Evolutionary conservation across 2,329 filamentous ascomycete species (phyloP).

Genomic region (Arthrobotrys musiformis): DNA sequence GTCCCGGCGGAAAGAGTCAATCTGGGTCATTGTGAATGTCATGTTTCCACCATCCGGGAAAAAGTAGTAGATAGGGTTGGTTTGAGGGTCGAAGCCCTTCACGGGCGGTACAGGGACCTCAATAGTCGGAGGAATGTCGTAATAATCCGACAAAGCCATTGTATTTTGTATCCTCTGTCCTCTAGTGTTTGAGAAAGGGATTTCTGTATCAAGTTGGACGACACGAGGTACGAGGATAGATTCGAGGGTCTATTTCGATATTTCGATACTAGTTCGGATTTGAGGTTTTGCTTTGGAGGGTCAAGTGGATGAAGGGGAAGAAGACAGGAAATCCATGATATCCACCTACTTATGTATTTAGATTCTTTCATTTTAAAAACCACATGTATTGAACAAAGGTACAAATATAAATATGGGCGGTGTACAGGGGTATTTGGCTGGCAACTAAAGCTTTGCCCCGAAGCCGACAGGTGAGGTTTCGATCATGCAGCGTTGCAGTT

Average conservation of each 20-base stretch:
- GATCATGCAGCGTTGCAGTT: background rate
- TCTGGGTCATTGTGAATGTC: slow-evolving; percentile 55
- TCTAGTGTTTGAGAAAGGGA: background rate
- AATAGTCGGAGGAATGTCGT: background rate
- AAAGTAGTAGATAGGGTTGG: slow-evolving; percentile 33
- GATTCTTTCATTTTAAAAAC: no score
- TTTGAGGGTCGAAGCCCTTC: slow-evolving; percentile 23
- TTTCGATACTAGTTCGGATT: background rate
- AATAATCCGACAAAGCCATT: background rate
- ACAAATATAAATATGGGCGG: no score
- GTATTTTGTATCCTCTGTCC: background rate
- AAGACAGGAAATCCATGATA: background rate
- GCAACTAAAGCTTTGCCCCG: no score
- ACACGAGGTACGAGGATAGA: no score
- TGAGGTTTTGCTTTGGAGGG: background rate
- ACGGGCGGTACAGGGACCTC: slow-evolving; percentile 18
- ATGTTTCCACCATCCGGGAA: slow-evolving; percentile 56
- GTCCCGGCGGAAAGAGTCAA: slow-evolving; percentile 48
- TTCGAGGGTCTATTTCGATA: background rate
- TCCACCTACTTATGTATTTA: no score
- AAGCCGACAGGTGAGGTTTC: background rate
- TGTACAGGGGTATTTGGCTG: no score
- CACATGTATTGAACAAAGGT: no score
- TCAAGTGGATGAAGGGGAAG: background rate
- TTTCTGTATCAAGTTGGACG: background rate